Percentiles rank a stretch among this genome's conserved stretches.
Conservation (phyloP, 2,329 filamentous ascomycete genomes). For the Coleophoma crateriformis region DNA sequence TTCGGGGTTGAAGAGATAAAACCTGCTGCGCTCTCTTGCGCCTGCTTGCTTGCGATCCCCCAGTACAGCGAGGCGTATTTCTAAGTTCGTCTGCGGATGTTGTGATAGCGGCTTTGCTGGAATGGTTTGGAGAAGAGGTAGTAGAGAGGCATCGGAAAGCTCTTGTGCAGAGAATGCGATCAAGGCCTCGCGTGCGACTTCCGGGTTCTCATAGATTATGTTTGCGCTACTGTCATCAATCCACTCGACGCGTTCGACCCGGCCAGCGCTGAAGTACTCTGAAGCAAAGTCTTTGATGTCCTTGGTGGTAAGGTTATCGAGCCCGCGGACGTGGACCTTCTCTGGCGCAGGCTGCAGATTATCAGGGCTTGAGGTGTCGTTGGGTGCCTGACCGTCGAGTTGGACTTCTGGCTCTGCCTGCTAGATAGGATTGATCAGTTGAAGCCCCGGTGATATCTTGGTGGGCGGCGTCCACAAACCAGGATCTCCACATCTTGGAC, state of each 20-base stretch:
- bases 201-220: conserved; percentile 62
- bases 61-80: conserved; percentile 67
- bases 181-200: conserved; percentile 48
- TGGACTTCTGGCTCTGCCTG: not conserved
- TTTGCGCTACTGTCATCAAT: conserved; percentile 92
- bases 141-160: conserved; percentile 45
- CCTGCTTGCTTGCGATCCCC: conserved; percentile 76
- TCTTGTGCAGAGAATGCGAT: conserved; percentile 41
- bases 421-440: no score
- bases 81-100: conserved; percentile 64
- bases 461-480: not conserved
- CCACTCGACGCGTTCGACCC: conserved; percentile 73
- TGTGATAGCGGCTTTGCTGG: conserved; percentile 63
- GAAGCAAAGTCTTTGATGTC: conserved; percentile 73
- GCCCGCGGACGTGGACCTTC: conserved; percentile 76
- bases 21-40: conserved; percentile 76
- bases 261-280: conserved; percentile 55
- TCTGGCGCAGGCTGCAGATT: conserved; percentile 30
- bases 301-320: conserved; percentile 75
- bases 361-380: conserved; percentile 13
- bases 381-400: conserved; percentile 9
- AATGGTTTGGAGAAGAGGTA: conserved; percentile 58
- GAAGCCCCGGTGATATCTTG: not conserved
- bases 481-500: conserved; percentile 1
- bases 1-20: conserved; percentile 89